Evolutionary conservation across 2,329 filamentous ascomycete species (phyloP).

Genomic region (Phialophora expanda): DNA sequence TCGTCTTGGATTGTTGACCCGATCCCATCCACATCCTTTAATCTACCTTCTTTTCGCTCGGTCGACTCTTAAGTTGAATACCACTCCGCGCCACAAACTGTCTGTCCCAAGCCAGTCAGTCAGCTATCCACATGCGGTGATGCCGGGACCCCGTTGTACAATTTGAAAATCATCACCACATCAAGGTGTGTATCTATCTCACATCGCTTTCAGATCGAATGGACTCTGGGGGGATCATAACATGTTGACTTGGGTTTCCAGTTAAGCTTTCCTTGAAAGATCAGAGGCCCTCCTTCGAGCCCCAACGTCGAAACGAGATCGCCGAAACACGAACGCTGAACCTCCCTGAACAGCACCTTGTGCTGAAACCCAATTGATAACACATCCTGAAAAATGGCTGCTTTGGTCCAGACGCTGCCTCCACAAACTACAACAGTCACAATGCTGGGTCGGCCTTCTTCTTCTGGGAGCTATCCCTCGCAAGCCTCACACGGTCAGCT

Average conservation of each 20-base stretch:
- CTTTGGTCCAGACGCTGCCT: constrained; percentile 80
- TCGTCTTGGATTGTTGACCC: constrained; percentile 25
- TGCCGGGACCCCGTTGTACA: constrained; percentile 15
- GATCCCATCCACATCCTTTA: constrained; percentile 15
- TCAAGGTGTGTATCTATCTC: constrained; percentile 19
- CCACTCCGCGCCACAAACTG: not conserved
- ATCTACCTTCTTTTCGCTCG: constrained; percentile 28
- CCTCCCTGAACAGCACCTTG: not conserved
- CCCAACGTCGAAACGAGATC: constrained; percentile 16
- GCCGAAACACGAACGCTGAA: constrained; percentile 7
- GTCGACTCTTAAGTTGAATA: constrained; percentile 7
- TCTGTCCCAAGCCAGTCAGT: not conserved
- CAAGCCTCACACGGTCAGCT: constrained; percentile 43
- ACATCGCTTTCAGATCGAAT: not conserved
- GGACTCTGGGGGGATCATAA: not conserved
- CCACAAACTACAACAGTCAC: constrained; percentile 77
- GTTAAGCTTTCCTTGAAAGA: constrained; percentile 6
- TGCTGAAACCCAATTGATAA: constrained; percentile 13
- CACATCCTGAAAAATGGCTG: constrained; percentile 69
- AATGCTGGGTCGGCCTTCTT: constrained; percentile 74
- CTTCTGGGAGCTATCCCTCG: constrained; percentile 61
- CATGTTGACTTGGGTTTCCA: constrained; percentile 14
- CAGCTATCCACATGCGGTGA: constrained; percentile 14
- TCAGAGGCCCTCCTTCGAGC: constrained; percentile 15
- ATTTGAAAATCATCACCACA: constrained; percentile 19